Evolutionary conservation across 164 flowering plant genomes (phyloP).

Genomic region (Aristolochia fimbriata): DNA sequence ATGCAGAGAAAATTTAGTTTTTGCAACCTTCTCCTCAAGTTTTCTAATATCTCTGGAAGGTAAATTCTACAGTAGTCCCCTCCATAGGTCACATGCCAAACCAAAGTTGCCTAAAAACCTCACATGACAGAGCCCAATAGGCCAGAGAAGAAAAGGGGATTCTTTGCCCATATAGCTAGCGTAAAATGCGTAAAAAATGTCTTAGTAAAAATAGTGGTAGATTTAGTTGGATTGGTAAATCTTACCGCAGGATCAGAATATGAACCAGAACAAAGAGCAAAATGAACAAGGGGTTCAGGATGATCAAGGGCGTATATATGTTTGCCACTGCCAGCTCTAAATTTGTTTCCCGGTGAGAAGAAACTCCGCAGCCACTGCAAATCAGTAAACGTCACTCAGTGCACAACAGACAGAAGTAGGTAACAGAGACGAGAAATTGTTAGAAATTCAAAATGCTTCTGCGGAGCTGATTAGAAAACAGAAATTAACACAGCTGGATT

Average conservation of each 20-base stretch:
- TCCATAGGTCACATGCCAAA: too few relatives aligned
- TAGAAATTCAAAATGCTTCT: neutral
- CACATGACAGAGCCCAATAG: too few relatives aligned
- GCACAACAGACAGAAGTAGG: too few relatives aligned
- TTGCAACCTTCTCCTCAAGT: too few relatives aligned
- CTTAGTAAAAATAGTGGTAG: neutral
- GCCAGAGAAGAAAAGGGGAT: neutral
- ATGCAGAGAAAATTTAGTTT: too few relatives aligned
- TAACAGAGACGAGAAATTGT: too few relatives aligned
- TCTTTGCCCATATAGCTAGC: neutral
- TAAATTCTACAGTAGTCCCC: too few relatives aligned
- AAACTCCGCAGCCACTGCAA: constrained; percentile 76
- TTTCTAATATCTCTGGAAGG: too few relatives aligned
- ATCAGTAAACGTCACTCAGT: neutral
- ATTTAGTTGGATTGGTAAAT: neutral
- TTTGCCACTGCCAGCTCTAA: constrained; percentile 57
- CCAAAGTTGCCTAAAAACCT: too few relatives aligned
- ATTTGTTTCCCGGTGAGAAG: constrained; percentile 49
- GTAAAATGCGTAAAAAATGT: neutral
- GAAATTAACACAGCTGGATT: too few relatives aligned
- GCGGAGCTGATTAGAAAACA: neutral
- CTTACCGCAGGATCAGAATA: constrained; percentile 95
- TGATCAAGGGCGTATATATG: constrained; percentile 62
- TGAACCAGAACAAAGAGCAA: constrained; percentile 86
- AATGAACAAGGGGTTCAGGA: constrained; percentile 77